Evolutionary conservation across 345 rosid genomes (phyloP), one percentile per base, ranked within the genome.

Genomic region (Populus tremula): DNA sequence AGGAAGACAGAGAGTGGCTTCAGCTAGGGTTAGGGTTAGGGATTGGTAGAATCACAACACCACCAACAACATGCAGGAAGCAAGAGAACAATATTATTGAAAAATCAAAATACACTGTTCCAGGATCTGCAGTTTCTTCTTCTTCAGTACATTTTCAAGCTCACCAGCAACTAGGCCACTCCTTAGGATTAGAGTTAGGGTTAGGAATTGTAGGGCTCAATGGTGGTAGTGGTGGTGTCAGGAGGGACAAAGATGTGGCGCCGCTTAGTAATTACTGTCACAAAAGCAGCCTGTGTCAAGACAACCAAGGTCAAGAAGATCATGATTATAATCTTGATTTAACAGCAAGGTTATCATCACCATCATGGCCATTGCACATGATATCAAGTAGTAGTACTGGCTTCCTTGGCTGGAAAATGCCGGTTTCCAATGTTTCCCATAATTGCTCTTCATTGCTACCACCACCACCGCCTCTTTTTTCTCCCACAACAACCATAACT

Each of bases 11-110:
- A 33, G 81, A 82, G 39, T 85, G 85, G 85, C 83, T 85, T 38
- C 67, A 79, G 74, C 33, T 84, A 84, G 86, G 84, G 72, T 64
- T 65, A 71, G 85, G 78, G 67, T 66, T 65, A 71, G 83, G 78
- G 67, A 74, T 77, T 71, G 63, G 76, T 65, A 66, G 23, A 74
- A 61, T 71, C 61, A 70, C 61, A 38, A 33, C 33, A 31, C 33
- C 14, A 54, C 45, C 20, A 14, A 39, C 56, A 71, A 69, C 67
- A 70, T 69, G 67, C 71, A 49, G 53, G 20, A 49, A 16, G 53
- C 53, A 16, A 49, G 53, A 49, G 18, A 13, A 49, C 20, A 49
- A 49, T 31, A 31, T 31, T 49, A 49, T 16, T 4, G 53, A 49
- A 49, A 5, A 49, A 49, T 49, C 53, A 49, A 49, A 45, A 45